phyloP scores from a whole-genome alignment of 2,329 filamentous ascomycete species.

The Fusarium concolor region DNA sequence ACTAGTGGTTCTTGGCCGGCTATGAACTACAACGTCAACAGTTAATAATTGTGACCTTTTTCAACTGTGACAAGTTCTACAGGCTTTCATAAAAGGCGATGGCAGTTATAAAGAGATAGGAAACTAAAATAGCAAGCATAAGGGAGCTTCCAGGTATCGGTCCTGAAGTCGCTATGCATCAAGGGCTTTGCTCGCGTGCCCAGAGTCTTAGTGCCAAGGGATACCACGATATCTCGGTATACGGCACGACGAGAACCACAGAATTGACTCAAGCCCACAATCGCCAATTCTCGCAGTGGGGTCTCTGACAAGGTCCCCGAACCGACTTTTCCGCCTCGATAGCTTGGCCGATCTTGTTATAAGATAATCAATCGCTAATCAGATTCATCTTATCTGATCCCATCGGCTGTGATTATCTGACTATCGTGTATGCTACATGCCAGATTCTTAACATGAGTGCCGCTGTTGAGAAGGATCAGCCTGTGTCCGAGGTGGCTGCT shows the following conservation, averaged over 20 bases:
- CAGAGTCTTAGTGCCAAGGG: background rate
- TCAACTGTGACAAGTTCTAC: too few species aligned
- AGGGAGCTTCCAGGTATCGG: too few species aligned
- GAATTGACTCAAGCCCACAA: background rate
- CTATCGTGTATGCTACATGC: background rate
- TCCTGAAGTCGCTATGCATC: background rate
- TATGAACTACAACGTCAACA: too few species aligned
- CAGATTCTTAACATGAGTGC: background rate
- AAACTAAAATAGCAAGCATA: too few species aligned
- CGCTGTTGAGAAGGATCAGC: background rate
- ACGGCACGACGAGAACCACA: background rate
- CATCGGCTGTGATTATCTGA: background rate
- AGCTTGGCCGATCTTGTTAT: conserved; percentile 9
- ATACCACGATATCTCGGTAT: background rate
- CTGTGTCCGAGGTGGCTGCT: background rate
- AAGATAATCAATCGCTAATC: conserved; percentile 4
- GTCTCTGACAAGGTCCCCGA: background rate
- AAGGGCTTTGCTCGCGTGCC: too few species aligned
- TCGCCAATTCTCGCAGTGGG: background rate
- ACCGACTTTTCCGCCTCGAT: background rate
- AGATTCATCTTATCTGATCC: conserved; percentile 5
- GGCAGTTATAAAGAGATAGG: background rate
- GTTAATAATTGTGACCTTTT: too few species aligned
- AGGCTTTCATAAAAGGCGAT: too few species aligned
- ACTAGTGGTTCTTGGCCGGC: background rate